These are phyloP conservation scores for Aspergillus nomiae DNA, from an alignment of 2,329 filamentous ascomycete genomes.

Conservation along the genomic window DNA sequence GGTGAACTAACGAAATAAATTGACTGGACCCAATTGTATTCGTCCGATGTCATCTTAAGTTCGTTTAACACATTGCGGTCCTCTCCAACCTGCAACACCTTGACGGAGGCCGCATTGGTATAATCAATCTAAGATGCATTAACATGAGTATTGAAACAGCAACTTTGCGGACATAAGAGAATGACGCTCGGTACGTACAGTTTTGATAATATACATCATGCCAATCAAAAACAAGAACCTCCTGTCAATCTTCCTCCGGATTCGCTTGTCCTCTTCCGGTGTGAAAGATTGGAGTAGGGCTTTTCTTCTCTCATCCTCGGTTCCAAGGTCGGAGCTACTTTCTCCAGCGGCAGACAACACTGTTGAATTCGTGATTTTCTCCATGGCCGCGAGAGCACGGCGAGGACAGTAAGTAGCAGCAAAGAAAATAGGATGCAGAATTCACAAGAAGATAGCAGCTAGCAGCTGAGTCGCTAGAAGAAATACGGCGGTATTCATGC, in stretches of 20 bases:
- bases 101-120: constrained; percentile 15
- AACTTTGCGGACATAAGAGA: not conserved
- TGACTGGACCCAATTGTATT: constrained; percentile 19
- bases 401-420: too few relatives aligned
- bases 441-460: not conserved
- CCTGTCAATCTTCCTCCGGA: constrained; percentile 14
- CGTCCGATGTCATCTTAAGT: constrained; percentile 10
- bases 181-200: not conserved
- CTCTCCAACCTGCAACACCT: constrained; percentile 14
- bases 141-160: not conserved
- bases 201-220: constrained; percentile 17
- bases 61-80: constrained; percentile 13
- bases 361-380: not conserved
- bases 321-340: not conserved
- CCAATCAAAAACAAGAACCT: constrained; percentile 14
- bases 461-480: not conserved
- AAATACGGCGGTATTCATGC: not conserved
- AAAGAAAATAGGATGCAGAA: too few relatives aligned
- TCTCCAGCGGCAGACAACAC: not conserved
- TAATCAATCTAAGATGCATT: constrained; percentile 11
- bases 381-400: not conserved
- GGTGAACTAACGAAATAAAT: constrained; percentile 15
- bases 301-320: constrained; percentile 10
- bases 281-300: constrained; percentile 14
- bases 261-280: constrained; percentile 12